Base-by-base conservation (phyloP, 1,284 basidiomycete species). In the Vanrija pseudolonga region DNA sequence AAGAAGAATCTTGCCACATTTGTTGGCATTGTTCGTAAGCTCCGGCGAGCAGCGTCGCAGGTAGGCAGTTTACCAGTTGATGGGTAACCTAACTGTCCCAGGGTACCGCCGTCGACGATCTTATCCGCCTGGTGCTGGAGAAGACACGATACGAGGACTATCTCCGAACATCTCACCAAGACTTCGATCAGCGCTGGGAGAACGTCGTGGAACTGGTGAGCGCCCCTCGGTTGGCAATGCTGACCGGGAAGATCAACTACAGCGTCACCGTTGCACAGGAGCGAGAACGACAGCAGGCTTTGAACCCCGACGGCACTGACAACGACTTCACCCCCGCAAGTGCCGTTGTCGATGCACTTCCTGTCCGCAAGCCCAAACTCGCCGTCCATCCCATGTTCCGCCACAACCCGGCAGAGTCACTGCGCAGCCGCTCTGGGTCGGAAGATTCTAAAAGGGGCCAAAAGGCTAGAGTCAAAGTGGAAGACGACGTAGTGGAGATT, bases 131-230 rank as follows among this genome's bases (percentile, higher is more conserved):
- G 14, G 72, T 89, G 1, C 66, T 89, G 3, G 80, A 83, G 3
- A 74, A 84, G 53, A 82, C 86, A 38, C 74, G 81, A 1, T 94
- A 90, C 67, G 80, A 86, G 65, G 82, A 81, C 5, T 81, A 91
- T 64, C 79, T 95, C 36, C 82, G 82, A 65, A 84, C 83, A 64
- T 85, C 83, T 0, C 83, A 89, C 56, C 79, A 79, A 5, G 90
- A 94, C 60, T 85, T 82, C 77, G 85, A 88, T 40, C 82, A 82
- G 39, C 80, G 89, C 36, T 88, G 86, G 88, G 88, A 91, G 71
- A 94, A 95, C 71, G 85, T 94, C 0, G 82, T 89, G 65, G 90
- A 94, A 74, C 77, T 95, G 60, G 84, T 89, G 57, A 86, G 72
- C 59, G 2, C 0, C 8, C 15, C 17, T 9, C 4, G 12, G 8